Evolutionary conservation across 1,139 yeast genomes (phyloP).

Genomic region (Suhomyces chickasaworum): DNA sequence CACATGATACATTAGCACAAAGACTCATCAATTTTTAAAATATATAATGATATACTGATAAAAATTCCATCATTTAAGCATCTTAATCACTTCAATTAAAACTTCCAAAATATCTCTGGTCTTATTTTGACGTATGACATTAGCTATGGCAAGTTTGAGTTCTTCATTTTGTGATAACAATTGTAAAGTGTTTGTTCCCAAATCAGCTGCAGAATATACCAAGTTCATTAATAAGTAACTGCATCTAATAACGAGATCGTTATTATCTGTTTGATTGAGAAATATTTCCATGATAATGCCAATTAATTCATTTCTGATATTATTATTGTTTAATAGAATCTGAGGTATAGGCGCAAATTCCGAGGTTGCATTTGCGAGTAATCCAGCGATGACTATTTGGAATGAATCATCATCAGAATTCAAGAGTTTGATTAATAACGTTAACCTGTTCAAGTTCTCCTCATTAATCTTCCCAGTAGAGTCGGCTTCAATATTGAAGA

Average conservation of each 20-base stretch:
- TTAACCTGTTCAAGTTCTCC: slow-evolving; percentile 35
- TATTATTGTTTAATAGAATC: slow-evolving; percentile 29
- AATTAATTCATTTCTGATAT: slow-evolving; percentile 29
- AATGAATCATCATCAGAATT: slow-evolving; percentile 39
- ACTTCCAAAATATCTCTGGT: slow-evolving; percentile 23
- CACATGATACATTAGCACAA: slow-evolving; percentile 41
- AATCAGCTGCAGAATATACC: slow-evolving; percentile 25
- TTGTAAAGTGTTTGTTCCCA: slow-evolving; percentile 11
- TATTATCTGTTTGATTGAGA: slow-evolving; percentile 28
- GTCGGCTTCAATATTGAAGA: slow-evolving; percentile 45
- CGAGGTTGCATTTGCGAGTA: slow-evolving; percentile 52
- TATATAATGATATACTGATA: slow-evolving; percentile 17
- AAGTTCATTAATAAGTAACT: slow-evolving; percentile 37
- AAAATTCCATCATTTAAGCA: slow-evolving; percentile 15
- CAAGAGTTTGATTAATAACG: slow-evolving; percentile 40
- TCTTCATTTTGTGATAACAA: slow-evolving; percentile 17
- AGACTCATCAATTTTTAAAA: slow-evolving; percentile 36
- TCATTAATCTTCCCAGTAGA: slow-evolving; percentile 12
- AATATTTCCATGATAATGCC: slow-evolving; percentile 28
- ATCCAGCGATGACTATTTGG: slow-evolving; percentile 47
- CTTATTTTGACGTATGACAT: slow-evolving; percentile 18
- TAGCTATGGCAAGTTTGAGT: slow-evolving; percentile 24
- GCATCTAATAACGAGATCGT: slow-evolving; percentile 39
- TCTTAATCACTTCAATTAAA: slow-evolving; percentile 25
- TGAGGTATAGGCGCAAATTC: slow-evolving; percentile 48